Evolutionary conservation across 306 rosid species (phyloP), one percentile per base, ranked within the genome.

Genomic region (Lupinus albus): DNA sequence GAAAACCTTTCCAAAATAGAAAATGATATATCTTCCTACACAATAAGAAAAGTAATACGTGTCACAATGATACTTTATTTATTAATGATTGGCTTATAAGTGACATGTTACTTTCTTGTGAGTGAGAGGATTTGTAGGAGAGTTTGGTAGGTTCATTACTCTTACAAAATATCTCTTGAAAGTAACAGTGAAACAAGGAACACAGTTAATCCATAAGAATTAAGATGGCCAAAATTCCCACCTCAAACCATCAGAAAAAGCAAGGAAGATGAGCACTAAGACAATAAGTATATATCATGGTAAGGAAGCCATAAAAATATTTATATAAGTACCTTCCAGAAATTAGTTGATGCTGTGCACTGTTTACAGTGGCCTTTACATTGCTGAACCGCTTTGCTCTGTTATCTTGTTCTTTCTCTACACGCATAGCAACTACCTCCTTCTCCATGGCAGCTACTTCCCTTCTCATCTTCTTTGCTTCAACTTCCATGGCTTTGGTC

Each of bases 391-490:
- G 84, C 84, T 85, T 94, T 13, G 96, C 90, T 84, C 94, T 85
- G 78, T 70, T 88, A 30, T 88, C 97, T 51, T 94, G 99, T 49
- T 84, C 99, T 78, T 94, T 94, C 58, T 94, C 99, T 52, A 88
- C 86, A 16, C 99, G 96, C 94, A 94, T 90, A 11, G 97, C 97
- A 81, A 97, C 93, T 61, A 94, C 97, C 85, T 94, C 96, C 83
- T 90, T 94, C 88, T 94, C 99, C 99, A 90, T 94, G 61, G 70
- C 75, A 67, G 97, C 96, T 51, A 94, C 99, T 85, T 94, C 99
- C 62, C 99, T 88, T 85, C 97, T 87, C 97, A 94, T 94, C 78
- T 90, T 94, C 87, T 83, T 90, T n/a, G 99, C 99, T 80, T 94
- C 97, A 57, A 94, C 97, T 73, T 94, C 99, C 99, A 94, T 94